Conservation (phyloP, 2,329 filamentous ascomycete genomes). For the Plectosphaerella plurivora region DNA sequence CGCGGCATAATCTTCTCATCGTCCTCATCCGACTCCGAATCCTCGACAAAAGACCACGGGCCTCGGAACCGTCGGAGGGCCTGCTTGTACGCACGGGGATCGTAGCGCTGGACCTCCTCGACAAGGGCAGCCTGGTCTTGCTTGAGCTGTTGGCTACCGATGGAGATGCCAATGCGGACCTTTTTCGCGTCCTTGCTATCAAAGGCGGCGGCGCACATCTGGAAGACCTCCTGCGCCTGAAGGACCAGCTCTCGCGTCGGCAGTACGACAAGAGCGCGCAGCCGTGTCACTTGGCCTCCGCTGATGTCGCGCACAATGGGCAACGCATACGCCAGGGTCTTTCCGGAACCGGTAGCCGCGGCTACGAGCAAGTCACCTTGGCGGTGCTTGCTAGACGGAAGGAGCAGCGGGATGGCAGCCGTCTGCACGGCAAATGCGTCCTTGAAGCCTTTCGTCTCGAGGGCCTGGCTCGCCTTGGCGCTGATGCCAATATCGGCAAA, state of each 20-base stretch:
- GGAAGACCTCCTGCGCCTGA: constrained; percentile 76
- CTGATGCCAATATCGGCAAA: constrained; percentile 64
- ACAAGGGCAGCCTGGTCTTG: constrained; percentile 51
- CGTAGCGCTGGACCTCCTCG: constrained; percentile 51
- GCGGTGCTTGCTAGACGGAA: constrained; percentile 57
- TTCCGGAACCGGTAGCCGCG: constrained; percentile 91
- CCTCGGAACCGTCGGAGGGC: constrained; percentile 34
- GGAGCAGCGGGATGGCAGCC: constrained; percentile 72
- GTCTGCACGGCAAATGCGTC: constrained; percentile 77
- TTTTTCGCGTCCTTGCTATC: constrained; percentile 54
- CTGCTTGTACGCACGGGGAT: constrained; percentile 53
- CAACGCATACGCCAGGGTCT: constrained; percentile 86
- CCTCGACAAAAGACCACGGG: constrained; percentile 38
- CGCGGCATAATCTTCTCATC: constrained; percentile 28
- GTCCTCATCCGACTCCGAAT: constrained; percentile 38
- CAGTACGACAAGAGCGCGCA: constrained; percentile 80
- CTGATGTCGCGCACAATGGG: constrained; percentile 78
- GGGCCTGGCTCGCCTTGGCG: constrained; percentile 51
- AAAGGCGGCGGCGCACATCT: constrained; percentile 64
- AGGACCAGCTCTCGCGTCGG: constrained; percentile 87
- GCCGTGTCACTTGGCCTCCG: constrained; percentile 54
- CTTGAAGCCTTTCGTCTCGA: constrained; percentile 65
- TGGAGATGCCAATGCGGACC: constrained; percentile 74
- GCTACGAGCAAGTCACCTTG: constrained; percentile 82
- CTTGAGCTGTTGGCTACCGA: constrained; percentile 74